These are phyloP conservation scores for Peronospora belbahrii DNA, from an alignment of 352 stramenopile genomes.

Conservation along the genomic window DNA sequence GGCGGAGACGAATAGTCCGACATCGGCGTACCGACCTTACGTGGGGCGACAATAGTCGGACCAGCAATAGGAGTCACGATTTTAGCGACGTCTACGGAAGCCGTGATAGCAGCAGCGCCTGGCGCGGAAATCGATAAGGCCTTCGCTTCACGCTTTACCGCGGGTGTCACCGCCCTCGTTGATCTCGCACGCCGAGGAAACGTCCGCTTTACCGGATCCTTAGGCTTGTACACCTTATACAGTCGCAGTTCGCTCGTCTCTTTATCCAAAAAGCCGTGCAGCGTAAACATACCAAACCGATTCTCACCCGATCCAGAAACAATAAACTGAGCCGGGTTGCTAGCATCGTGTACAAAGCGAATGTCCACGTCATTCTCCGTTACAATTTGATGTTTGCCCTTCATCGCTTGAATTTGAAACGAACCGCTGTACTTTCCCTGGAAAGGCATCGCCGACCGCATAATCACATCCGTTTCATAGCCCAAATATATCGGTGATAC, in stretches of 20 bases:
- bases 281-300: constrained; percentile 64
- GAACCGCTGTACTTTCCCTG: constrained; percentile 76
- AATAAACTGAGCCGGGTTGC: constrained; percentile 52
- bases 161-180: constrained; percentile 14
- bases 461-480: constrained; percentile 48
- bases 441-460: constrained; percentile 71
- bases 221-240: constrained; percentile 86
- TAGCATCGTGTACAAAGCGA: constrained; percentile 74
- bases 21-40: constrained; percentile 34
- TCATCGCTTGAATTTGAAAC: constrained; percentile 82
- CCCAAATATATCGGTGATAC: constrained; percentile 57
- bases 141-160: constrained; percentile 32
- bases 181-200: constrained; percentile 45
- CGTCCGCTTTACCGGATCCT: constrained; percentile 68
- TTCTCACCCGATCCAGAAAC: constrained; percentile 71
- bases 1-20: constrained; percentile 48
- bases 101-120: constrained; percentile 17
- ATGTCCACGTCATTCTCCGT: constrained; percentile 74
- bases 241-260: constrained; percentile 65
- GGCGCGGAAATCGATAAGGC: constrained; percentile 26
- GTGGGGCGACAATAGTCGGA: constrained; percentile 28
- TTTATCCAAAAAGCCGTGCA: constrained; percentile 72
- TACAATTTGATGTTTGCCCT: constrained; percentile 78
- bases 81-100: constrained; percentile 16
- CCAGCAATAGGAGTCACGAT: constrained; percentile 16